Percentiles rank a stretch among this genome's conserved stretches.
Conservation (phyloP, 164 flowering plant genomes). For the Sextonia rubra region DNA sequence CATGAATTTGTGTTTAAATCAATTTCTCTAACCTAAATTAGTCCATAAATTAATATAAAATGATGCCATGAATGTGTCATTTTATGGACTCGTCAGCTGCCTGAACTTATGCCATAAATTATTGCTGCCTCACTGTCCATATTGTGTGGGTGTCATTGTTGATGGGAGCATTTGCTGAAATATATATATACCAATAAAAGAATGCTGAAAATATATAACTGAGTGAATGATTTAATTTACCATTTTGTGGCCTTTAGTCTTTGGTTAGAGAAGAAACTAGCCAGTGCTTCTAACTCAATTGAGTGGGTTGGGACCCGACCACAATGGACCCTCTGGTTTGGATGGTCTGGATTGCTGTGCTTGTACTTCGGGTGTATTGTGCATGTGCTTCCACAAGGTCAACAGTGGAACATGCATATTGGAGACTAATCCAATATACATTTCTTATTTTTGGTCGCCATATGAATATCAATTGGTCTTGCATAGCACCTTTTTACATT, state of each 20-base stretch:
- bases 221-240: too few relatives aligned
- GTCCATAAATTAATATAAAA: too few relatives aligned
- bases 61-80: too few relatives aligned
- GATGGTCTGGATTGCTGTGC: not conserved
- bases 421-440: not conserved
- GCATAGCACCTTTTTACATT: not conserved
- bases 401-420: too few relatives aligned
- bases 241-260: too few relatives aligned
- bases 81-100: too few relatives aligned
- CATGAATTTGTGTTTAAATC: too few relatives aligned
- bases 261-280: too few relatives aligned
- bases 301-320: too few relatives aligned
- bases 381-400: not conserved
- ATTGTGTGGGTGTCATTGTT: not conserved
- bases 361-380: not conserved
- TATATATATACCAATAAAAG: not conserved
- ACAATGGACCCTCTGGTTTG: not conserved
- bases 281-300: too few relatives aligned
- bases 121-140: not conserved
- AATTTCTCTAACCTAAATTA: too few relatives aligned
- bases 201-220: not conserved
- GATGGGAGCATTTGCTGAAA: not conserved
- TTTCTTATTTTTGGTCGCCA: not conserved
- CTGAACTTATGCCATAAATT: too few relatives aligned
- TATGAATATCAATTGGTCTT: not conserved